Evolutionary conservation across 768 basidiomycete species (phyloP), one percentile per base, ranked within the genome.

Genomic region (Macrocybe gigantea): DNA sequence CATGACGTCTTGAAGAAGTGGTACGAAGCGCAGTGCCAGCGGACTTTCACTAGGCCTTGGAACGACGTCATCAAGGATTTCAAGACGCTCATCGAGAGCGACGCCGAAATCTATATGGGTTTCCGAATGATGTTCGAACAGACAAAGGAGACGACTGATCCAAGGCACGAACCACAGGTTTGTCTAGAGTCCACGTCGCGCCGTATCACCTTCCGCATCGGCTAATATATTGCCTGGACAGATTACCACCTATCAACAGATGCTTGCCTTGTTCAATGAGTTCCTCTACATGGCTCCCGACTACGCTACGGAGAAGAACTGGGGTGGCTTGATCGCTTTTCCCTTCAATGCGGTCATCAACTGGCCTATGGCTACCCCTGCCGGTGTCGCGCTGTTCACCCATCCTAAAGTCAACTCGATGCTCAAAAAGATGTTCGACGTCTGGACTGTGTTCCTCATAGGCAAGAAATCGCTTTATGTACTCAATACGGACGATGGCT

Each of bases 51-150:
- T 22, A 22, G 22, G 22, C 22, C 22, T 22, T 22, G 22, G 22
- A 22, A 22, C 22, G 22, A 22, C 22, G 22, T 22, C 22, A 41
- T 54, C 12, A 41, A 56, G 45, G 56, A 63, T 33, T 63, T 64
- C 49, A 41, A 60, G 44, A 35, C 46, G n/a, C 38, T 58, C 36
- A 63, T 61, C 44, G 58, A 61, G 43, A 48, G 22, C 33, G 55
- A 61, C 41, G 31, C 44, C 29, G 48, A 54, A n/a, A 34, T 63
- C 34, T 58, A 55, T 51, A 57, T 59, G 60, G 56, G 53, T n/a
- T 63, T 66, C 52, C 50, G 60, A 31, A 56, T 56, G 41, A 64
- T 64, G 64, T 64, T 64, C 11, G 43, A 44, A 10, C 31, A 33
- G 7, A 35, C 33, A 13, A 44, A 22, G 13, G 32, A 41, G 3